Base-by-base conservation (phyloP, 768 basidiomycete genomes). In the Gautieria morchelliformis region DNA sequence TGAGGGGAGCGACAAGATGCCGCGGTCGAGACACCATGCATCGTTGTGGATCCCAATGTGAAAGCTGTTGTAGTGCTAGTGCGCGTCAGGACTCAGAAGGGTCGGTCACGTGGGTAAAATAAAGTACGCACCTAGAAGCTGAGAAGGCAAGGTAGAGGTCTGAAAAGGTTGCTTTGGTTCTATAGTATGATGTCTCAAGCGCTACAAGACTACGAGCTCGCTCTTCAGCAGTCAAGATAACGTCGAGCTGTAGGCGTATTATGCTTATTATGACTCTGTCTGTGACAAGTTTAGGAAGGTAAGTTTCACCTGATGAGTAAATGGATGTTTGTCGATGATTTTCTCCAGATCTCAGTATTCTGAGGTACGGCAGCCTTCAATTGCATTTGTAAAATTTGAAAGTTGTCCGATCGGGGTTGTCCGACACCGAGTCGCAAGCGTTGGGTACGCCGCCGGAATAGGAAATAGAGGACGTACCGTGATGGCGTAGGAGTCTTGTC, bases 11-110 rank as follows among this genome's bases (percentile, higher is more conserved):
- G 82, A 82, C 58, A 89, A 67, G 45, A 81, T 61, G 4, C 83
- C 82, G 17, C 83, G 77, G 63, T 88, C 85, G 56, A 87, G 72
- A 63, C 83, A 85, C 87, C 88, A 89, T 2, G 74, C 75, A 59
- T 87, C 5, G 65, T 61, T 24, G 65, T 63, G 27, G 64, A 58
- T 58, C 66, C 47, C 9, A 66, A 64, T 30, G 72, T 73, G 50
- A 52, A 30, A 37, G 27, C 27, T 37, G 50, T 52, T 3, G 50
- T 30, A 10, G 50, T 5, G 22, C 46, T 20, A 5, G n/a, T 3
- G 50, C 27, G 30, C 27, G 22, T 24, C 15, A 37, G 32, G 12
- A 12, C 15, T 41, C n/a, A 14, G 9, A 27, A 10, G 27, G 8
- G 22, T 12, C 11, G 19, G 33, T 30, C 27, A 52, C n/a, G 50